Base-by-base conservation (phyloP, 2,329 filamentous ascomycete species). In the Byssochlamys sp. region DNA sequence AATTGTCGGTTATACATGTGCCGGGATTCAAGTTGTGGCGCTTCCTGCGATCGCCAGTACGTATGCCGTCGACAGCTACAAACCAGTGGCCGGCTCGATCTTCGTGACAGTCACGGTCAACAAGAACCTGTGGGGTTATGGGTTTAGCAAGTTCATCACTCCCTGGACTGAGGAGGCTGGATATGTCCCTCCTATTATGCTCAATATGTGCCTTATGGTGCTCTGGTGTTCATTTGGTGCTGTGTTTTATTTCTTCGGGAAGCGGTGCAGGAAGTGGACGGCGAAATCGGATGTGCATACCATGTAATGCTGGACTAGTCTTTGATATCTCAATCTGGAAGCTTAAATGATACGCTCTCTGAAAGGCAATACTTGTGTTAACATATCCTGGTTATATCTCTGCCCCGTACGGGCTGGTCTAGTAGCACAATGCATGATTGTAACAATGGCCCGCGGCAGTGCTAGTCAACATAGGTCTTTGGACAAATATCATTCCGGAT, bases 61-160 rank as follows among this genome's bases (percentile, higher is more conserved):
- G 75, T 86, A 86, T 63, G 81, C 82, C 0, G 79, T 86, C 14
- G 84, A 87, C 66, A 80, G 77, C 57, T 86, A 87, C 69, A 86
- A 86, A 70, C 81, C 83, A 0, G 80, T 85, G 2, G 78, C 83
- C 0, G 83, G 83, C 2, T 78, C 76, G 2, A 71, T 86, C 53
- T 83, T 86, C 66, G 82, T 85, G 0, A 75, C 78, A 6, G 80
- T 84, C 61, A 86, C 83, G 55, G 81, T 86, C 52, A 84, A 84
- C 64, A 86, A 86, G 73, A 85, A 85, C 57, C 56, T 85, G 0
- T 84, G 81, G 81, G 83, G 83, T 0, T 85, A 84, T 65, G 82
- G 82, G 0, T 81, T 85, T 61, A 73, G 73, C 54, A 80, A 81
- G 56, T 82, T 81, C 61, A 79, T 82, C 58, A 82, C 79, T 0